A percentile compares a stretch with the other conserved stretches of the same genome.
These are phyloP conservation scores for Ogataea chonburiensis DNA, from an alignment of 805 yeast genomes.

Conservation along the genomic window DNA sequence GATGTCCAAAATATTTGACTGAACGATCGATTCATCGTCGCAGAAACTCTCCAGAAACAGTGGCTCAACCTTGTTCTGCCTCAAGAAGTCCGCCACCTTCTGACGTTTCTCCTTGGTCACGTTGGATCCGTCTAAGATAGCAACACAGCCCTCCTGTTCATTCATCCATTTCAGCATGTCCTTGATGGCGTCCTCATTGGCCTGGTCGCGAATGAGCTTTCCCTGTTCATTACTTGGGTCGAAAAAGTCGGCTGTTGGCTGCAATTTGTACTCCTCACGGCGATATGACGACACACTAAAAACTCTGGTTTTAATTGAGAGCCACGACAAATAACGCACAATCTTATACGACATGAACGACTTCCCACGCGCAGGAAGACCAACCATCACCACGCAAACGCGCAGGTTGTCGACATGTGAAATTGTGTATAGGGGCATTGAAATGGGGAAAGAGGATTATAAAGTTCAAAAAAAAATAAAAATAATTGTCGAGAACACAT, in stretches of 20 bases:
- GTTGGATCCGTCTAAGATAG: constrained; percentile 91
- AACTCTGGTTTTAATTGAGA: constrained; percentile 79
- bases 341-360: constrained; percentile 92
- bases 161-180: constrained; percentile 89
- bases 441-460: constrained; percentile 3
- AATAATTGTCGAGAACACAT: not conserved
- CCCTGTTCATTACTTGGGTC: constrained; percentile 67
- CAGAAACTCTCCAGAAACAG: constrained; percentile 92
- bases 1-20: constrained; percentile 80
- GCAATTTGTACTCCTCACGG: constrained; percentile 53
- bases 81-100: constrained; percentile 53
- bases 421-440: constrained; percentile 57
- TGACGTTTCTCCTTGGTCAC: constrained; percentile 72
- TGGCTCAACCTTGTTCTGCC: constrained; percentile 73
- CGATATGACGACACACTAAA: constrained; percentile 90
- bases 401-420: constrained; percentile 68
- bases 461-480: not conserved
- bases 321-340: constrained; percentile 89
- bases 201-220: constrained; percentile 58
- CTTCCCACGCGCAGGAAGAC: constrained; percentile 89
- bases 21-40: constrained; percentile 73
- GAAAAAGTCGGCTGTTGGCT: constrained; percentile 76
- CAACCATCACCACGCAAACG: constrained; percentile 86
- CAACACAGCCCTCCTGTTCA: constrained; percentile 81
- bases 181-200: constrained; percentile 66